A percentile compares a stretch with the other conserved stretches of the same genome.
phyloP scores from a whole-genome alignment of 768 basidiomycete genomes.

The Naganishia onofrii region DNA sequence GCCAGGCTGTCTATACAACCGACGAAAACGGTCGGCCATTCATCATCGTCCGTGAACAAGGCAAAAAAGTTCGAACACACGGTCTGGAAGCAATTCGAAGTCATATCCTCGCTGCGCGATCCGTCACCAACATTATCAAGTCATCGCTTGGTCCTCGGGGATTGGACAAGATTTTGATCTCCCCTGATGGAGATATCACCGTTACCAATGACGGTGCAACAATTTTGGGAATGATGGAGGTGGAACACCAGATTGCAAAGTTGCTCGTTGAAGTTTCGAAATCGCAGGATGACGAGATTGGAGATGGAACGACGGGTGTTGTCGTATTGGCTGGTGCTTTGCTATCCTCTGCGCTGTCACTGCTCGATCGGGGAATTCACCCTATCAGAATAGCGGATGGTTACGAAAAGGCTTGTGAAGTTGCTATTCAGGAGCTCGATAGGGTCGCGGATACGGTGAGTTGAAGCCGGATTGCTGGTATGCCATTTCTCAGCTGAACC shows the following conservation, averaged over 20 bases:
- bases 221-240: conserved; percentile 97
- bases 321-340: conserved; percentile 98
- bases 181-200: conserved; percentile 94
- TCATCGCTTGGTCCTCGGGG: conserved; percentile 95
- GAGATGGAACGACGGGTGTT: conserved; percentile 98
- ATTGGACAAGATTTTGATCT: conserved; percentile 59
- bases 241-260: conserved; percentile 98
- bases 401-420: conserved; percentile 87
- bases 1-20: conserved; percentile 53
- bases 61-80: conserved; percentile 84
- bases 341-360: conserved; percentile 84
- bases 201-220: conserved; percentile 99
- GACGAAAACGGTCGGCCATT: conserved; percentile 87
- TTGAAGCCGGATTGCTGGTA: neutral
- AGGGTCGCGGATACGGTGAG: conserved; percentile 72
- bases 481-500: neutral
- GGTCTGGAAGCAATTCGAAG: conserved; percentile 92
- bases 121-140: conserved; percentile 89
- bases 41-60: conserved; percentile 89
- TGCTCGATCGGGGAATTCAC: conserved; percentile 99
- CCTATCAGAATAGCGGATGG: conserved; percentile 99
- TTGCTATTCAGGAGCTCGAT: conserved; percentile 87
- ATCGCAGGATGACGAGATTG: conserved; percentile 99
- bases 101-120: conserved; percentile 91
- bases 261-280: conserved; percentile 85